Evolutionary conservation across 257 asterid species (phyloP).

Genomic region (Solanum etuberosum): DNA sequence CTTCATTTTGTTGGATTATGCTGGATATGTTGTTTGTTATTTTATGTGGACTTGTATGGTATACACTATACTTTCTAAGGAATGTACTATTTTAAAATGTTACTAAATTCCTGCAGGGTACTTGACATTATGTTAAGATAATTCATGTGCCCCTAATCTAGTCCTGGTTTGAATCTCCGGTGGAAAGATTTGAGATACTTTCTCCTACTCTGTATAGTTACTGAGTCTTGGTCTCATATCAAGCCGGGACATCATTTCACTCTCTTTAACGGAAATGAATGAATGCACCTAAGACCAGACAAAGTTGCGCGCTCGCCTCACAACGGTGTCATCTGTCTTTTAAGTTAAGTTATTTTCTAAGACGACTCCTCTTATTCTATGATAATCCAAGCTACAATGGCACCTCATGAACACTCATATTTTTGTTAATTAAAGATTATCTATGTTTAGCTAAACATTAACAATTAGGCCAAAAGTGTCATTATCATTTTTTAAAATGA

Average conservation of each 20-base stretch:
- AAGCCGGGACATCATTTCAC: neutral
- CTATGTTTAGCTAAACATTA: neutral
- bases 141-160: neutral
- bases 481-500: neutral
- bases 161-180: neutral
- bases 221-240: neutral
- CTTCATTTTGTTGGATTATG: neutral
- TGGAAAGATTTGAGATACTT: neutral
- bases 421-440: neutral
- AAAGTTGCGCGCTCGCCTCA: neutral
- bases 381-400: neutral
- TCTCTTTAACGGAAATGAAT: neutral
- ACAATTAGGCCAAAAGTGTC: neutral
- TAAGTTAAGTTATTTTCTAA: too few relatives aligned
- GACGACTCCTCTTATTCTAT: neutral
- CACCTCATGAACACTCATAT: neutral
- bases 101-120: neutral
- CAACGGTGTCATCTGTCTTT: rapidly evolving
- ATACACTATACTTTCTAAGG: neutral
- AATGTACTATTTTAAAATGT: neutral
- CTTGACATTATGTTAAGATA: neutral
- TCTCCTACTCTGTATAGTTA: neutral
- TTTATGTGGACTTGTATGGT: neutral
- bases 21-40: too few relatives aligned
- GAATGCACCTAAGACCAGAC: neutral